phyloP scores from a whole-genome alignment of 2,329 filamentous ascomycete species.

The Chrysoporthe cubensis region DNA sequence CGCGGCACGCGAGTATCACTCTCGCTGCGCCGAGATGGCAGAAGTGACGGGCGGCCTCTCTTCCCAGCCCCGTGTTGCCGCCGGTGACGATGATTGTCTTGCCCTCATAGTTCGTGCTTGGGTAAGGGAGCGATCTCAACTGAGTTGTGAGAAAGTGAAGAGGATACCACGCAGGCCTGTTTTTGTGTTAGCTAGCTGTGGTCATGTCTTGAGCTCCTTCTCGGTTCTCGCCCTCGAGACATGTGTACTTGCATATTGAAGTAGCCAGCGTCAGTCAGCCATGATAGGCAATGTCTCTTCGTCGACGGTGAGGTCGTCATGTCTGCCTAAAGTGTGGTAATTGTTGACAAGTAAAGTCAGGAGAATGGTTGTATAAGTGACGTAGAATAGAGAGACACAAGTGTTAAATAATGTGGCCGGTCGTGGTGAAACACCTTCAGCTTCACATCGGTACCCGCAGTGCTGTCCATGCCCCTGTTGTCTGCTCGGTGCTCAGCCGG shows the following conservation, averaged over 20 bases:
- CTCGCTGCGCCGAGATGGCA: slow-evolving; percentile 40
- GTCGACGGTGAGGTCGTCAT: slow-evolving; percentile 17
- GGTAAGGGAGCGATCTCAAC: slow-evolving; percentile 10
- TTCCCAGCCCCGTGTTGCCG: slow-evolving; percentile 45
- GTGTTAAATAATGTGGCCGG: background rate
- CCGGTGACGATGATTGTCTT: slow-evolving; percentile 46
- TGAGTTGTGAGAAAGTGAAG: slow-evolving; percentile 11
- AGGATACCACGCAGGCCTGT: slow-evolving; percentile 15
- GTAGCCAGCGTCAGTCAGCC: slow-evolving; percentile 27
- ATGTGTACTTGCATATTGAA: slow-evolving; percentile 21
- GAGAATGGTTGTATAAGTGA: background rate
- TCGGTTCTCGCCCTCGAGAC: too few species aligned
- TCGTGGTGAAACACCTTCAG: background rate
- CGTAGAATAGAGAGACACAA: background rate
- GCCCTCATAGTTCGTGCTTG: background rate
- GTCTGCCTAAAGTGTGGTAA: background rate
- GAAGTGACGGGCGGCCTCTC: slow-evolving; percentile 42
- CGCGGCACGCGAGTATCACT: slow-evolving; percentile 45
- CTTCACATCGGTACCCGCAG: background rate
- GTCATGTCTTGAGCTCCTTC: background rate
- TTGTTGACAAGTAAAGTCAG: background rate
- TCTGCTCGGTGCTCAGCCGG: background rate
- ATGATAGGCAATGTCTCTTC: slow-evolving; percentile 20
- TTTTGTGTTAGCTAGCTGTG: background rate
- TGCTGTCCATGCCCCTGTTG: background rate